Percentiles rank a stretch among this genome's conserved stretches.
Conservation (phyloP, 768 basidiomycete genomes). For the Lactarius tabidus region DNA sequence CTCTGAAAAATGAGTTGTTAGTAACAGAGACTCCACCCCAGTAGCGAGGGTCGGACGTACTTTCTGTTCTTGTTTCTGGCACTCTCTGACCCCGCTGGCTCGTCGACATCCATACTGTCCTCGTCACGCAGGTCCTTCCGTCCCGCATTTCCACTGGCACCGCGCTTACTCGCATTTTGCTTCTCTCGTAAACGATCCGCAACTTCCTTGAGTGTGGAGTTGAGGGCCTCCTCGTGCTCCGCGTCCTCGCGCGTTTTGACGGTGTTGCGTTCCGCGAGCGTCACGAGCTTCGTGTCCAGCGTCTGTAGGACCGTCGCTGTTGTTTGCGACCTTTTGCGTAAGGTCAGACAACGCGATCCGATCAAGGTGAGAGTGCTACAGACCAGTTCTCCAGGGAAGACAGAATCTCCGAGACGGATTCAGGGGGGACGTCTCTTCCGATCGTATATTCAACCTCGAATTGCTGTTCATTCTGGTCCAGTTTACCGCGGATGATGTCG, state of each 20-base stretch:
- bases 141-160: conserved; percentile 4
- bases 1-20: neutral
- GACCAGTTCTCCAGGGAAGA: conserved; percentile 65
- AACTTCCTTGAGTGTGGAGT: conserved; percentile 55
- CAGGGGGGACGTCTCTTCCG: conserved; percentile 86
- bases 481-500: conserved; percentile 82
- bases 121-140: conserved; percentile 21
- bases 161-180: conserved; percentile 25
- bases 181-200: conserved; percentile 56
- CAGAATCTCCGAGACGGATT: conserved; percentile 57
- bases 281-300: conserved; percentile 64
- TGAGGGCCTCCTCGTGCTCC: conserved; percentile 53
- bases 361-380: conserved; percentile 26
- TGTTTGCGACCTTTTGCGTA: conserved; percentile 53
- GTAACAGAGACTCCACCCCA: neutral
- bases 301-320: conserved; percentile 66
- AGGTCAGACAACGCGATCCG: neutral
- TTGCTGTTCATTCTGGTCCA: conserved; percentile 88
- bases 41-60: conserved; percentile 12
- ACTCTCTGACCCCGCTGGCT: conserved; percentile 13
- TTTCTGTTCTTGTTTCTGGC: conserved; percentile 22
- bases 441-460: conserved; percentile 91
- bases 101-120: conserved; percentile 28
- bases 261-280: conserved; percentile 46
- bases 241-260: conserved; percentile 41